Base-by-base conservation (phyloP, 371 early-diverging fungal genomes). In the Lichtheimia ornata region DNA sequence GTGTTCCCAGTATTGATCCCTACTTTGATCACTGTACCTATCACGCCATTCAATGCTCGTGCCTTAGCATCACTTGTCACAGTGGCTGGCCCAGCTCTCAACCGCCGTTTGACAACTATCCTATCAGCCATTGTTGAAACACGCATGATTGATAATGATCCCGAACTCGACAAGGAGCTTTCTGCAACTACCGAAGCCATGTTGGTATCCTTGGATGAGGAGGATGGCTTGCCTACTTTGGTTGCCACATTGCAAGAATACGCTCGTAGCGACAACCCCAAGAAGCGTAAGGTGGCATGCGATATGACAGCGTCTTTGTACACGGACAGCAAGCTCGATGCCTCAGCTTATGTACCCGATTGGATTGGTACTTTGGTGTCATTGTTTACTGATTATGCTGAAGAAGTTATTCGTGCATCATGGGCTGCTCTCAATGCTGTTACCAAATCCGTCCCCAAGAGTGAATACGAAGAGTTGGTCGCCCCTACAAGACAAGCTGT, bases 1-100 rank as follows among this genome's bases (percentile, higher is more conserved):
- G 97, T 98, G 3, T 94, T 98, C 91, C 98, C 98, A 20, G 94
- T 95, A 27, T 81, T 97, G 53, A 94, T 97, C 59, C 97, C 97
- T 51, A 94, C 94, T 1, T 85, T 98, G 56, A 86, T 94, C 30
- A 71, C 88, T n/a, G 83, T 81, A 18, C 98, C 98, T 20, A 94
- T 98, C 59, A 86, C 89, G 17, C 83, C 85, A 13, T 95, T 95
- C 80, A 94, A 97, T 66, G 97, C 97, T 13, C 90, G 90, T 22
- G 96, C 97, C 1, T 73, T 98, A 59, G 90, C 89, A 2, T 88
- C 93, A 2, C 72, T 98, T 45, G 91, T 97, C 13, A 86, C 92
- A n/a, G 97, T 96, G 3, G 94, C 97, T 18, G 97, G 96, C 9
- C 69, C 84, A 55, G 91, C 93, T 1, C 73, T 97, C 63, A 94